Base-by-base conservation (phyloP, 164 flowering plant species). In the Chloranthus sessilifolius region DNA sequence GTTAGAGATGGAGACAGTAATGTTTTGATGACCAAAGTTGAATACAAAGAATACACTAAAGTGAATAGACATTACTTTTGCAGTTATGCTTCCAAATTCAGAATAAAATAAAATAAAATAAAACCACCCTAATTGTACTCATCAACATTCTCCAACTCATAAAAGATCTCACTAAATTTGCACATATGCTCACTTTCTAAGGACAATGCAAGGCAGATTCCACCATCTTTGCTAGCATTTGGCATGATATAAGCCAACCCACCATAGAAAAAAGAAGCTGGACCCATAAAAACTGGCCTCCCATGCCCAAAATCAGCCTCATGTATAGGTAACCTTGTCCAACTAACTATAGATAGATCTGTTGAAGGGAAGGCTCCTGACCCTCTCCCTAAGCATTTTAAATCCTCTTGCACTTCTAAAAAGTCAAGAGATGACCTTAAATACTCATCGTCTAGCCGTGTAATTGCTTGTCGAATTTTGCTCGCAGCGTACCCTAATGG, bases 251-350 rank as follows among this genome's bases (percentile, higher is more conserved):
- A 56, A 0, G 42, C 50, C 26, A 46, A 36, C 0, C 71, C 71
- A 16, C 67, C 75, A 3, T 5, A 47, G 2, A 24, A 7, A 1
- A 63, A 49, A 4, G 21, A 7, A 9, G 29, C 66, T 1, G 72
- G 59, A 0, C 72, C 72, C 60, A 63, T 50, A 17, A 34, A 62
- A 1, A 67, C 17, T 0, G 75, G 72, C 36, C 55, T 47, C 1
- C 72, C 72, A 72, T 72, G 61, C 39, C 75, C 75, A 46, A 67
- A 67, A 55, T 71, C 69, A 0, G 64, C 68, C 5, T 57, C 75
- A 34, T 63, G 29, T 1, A 67, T 28, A 0, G 72, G 69, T 51
- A 66, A 24, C 46, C 60, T 11, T 15, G 35, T 5, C 75, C 71
- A 71, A 21, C 68, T 66, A 1, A 37, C 56, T 7, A 66, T 25